These are phyloP conservation scores for Rhizopogon parksii DNA, from an alignment of 1,284 basidiomycete genomes.

Conservation along the genomic window DNA sequence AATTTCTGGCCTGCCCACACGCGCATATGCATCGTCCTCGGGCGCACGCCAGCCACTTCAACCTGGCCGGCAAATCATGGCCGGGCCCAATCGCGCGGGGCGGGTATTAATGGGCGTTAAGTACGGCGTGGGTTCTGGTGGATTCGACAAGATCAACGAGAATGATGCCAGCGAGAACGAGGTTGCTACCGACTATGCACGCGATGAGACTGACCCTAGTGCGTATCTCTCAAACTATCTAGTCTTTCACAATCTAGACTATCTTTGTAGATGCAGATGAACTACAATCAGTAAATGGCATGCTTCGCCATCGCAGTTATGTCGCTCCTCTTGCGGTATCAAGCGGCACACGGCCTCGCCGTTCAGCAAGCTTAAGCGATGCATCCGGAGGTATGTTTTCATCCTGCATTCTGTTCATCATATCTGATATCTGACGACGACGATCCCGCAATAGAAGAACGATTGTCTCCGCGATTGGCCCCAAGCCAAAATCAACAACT, in stretches of 20 bases:
- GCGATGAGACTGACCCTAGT: constrained; percentile 30
- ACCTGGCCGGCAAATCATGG: constrained; percentile 29
- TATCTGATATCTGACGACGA: constrained; percentile 5
- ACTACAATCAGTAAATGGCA: constrained; percentile 20
- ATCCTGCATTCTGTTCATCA: constrained; percentile 1
- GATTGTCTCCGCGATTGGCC: constrained; percentile 27
- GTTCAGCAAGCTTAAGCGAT: constrained; percentile 66
- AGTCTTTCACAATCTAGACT: not conserved
- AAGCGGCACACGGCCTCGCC: constrained; percentile 41
- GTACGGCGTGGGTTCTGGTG: constrained; percentile 20
- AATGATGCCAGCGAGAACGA: constrained; percentile 28
- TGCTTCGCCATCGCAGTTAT: constrained; percentile 23
- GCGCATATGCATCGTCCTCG: constrained; percentile 25
- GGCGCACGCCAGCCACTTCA: constrained; percentile 25
- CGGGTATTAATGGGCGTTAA: constrained; percentile 31
- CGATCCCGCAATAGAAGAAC: constrained; percentile 16
- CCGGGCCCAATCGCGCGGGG: constrained; percentile 30
- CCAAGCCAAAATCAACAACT: constrained; percentile 28
- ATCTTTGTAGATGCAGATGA: constrained; percentile 21
- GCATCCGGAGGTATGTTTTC: constrained; percentile 36
- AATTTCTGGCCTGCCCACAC: constrained; percentile 26
- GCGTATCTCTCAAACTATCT: constrained; percentile 11
- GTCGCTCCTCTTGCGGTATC: constrained; percentile 16
- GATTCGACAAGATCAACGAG: constrained; percentile 32
- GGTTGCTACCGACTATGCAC: constrained; percentile 19